phyloP scores from a whole-genome alignment of 768 basidiomycete genomes.

The Xerocomus spinulosus region DNA sequence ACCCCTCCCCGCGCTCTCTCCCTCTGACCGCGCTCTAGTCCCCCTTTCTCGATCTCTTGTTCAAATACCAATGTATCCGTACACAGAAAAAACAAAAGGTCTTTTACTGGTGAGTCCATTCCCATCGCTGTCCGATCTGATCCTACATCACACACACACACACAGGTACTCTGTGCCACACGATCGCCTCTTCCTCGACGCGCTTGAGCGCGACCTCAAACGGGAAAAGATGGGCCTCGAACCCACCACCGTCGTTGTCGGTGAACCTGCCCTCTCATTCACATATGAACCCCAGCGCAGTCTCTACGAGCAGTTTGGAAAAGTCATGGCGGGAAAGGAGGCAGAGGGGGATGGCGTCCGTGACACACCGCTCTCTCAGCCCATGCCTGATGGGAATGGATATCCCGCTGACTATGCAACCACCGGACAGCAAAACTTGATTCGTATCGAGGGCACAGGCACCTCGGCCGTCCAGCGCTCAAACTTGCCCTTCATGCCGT shows the following conservation, averaged over 20 bases:
- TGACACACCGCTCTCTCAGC: constrained; percentile 15
- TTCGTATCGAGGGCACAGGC: constrained; percentile 26
- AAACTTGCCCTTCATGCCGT: constrained; percentile 48
- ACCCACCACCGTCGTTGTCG: constrained; percentile 68
- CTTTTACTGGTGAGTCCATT: constrained; percentile 79
- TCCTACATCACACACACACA: neutral
- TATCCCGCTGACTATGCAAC: constrained; percentile 10
- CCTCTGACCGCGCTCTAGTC: constrained; percentile 46
- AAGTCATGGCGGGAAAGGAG: constrained; percentile 33
- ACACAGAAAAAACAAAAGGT: constrained; percentile 99
- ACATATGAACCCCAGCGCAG: constrained; percentile 81
- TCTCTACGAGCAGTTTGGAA: constrained; percentile 85
- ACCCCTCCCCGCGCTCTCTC: neutral
- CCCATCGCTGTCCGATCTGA: neutral
- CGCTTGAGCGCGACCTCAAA: constrained; percentile 93
- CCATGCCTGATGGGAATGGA: constrained; percentile 11
- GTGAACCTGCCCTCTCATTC: constrained; percentile 87
- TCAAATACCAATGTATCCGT: constrained; percentile 95
- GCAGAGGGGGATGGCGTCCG: constrained; percentile 33
- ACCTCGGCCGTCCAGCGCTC: constrained; percentile 19
- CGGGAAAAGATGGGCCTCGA: constrained; percentile 89
- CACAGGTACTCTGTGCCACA: constrained; percentile 94
- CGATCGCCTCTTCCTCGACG: constrained; percentile 94
- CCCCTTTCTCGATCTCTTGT: constrained; percentile 86
- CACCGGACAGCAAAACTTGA: constrained; percentile 11